A percentile compares a stretch with the other conserved stretches of the same genome.
Evolutionary conservation across 2,329 filamentous ascomycete genomes (phyloP).

Genomic region (Penicillium rolfsii): DNA sequence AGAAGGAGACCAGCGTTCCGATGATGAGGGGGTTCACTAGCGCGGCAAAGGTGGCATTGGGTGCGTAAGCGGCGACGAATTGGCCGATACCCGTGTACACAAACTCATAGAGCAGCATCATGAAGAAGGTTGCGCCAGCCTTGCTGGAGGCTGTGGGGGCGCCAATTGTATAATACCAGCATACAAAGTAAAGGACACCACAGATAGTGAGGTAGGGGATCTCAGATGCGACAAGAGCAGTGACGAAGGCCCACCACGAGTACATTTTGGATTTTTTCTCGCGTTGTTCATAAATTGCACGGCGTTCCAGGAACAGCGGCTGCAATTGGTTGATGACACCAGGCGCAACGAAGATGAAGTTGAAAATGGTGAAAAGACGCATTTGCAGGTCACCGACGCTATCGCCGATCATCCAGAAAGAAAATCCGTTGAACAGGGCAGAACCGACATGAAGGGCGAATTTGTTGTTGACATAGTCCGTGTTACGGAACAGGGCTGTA

Average conservation of each 20-base stretch:
- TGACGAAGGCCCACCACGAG: constrained; percentile 72
- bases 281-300: constrained; percentile 67
- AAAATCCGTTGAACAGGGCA: constrained; percentile 54
- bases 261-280: constrained; percentile 75
- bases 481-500: constrained; percentile 66
- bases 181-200: constrained; percentile 67
- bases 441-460: constrained; percentile 58
- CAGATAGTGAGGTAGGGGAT: constrained; percentile 68
- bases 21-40: constrained; percentile 77
- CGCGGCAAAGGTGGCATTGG: constrained; percentile 67
- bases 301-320: constrained; percentile 69
- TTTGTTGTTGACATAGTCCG: constrained; percentile 68
- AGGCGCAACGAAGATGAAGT: constrained; percentile 47
- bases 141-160: constrained; percentile 36
- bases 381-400: constrained; percentile 69
- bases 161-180: constrained; percentile 75
- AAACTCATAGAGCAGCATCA: constrained; percentile 73
- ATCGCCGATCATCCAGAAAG: constrained; percentile 71
- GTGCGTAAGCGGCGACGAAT: constrained; percentile 77
- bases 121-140: constrained; percentile 61
- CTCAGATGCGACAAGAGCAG: constrained; percentile 69
- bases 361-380: constrained; percentile 64
- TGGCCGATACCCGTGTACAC: constrained; percentile 74
- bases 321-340: constrained; percentile 56
- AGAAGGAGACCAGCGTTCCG: constrained; percentile 38